phyloP scores from a whole-genome alignment of 768 basidiomycete genomes.

The Paxillus ammoniavirescens region DNA sequence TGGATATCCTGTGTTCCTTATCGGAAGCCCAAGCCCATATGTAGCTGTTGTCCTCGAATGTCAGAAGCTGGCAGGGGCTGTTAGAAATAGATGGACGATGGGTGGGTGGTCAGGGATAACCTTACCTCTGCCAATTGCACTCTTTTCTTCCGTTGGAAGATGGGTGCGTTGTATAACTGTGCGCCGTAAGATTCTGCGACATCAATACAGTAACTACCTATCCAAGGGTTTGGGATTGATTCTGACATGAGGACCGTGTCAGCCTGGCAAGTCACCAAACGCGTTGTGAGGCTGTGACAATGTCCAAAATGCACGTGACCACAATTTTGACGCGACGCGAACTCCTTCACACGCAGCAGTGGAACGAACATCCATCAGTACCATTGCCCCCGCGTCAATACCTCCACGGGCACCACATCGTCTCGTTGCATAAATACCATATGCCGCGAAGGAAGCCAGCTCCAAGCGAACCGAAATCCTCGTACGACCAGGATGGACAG shows the following conservation, averaged over 20 bases:
- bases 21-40: constrained; percentile 70
- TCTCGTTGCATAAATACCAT: neutral
- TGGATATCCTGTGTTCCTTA: constrained; percentile 46
- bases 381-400: neutral
- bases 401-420: neutral
- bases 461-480: constrained; percentile 5
- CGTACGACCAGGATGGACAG: neutral
- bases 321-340: constrained; percentile 7
- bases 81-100: neutral
- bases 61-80: constrained; percentile 50
- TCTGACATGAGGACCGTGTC: constrained; percentile 34
- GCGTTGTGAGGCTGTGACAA: constrained; percentile 17
- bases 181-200: constrained; percentile 54
- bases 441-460: constrained; percentile 25
- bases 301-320: constrained; percentile 15
- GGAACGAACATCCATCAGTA: too few relatives aligned
- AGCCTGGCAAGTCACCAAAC: constrained; percentile 16
- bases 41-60: constrained; percentile 43
- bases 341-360: neutral
- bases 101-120: constrained; percentile 17
- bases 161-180: constrained; percentile 28
- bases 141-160: constrained; percentile 41
- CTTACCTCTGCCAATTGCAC: constrained; percentile 57
- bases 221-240: constrained; percentile 49
- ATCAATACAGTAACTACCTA: constrained; percentile 48